Evolutionary conservation across 1,284 basidiomycete species (phyloP), one percentile per base, ranked within the genome.

Genomic region (Omphalotus olearius): DNA sequence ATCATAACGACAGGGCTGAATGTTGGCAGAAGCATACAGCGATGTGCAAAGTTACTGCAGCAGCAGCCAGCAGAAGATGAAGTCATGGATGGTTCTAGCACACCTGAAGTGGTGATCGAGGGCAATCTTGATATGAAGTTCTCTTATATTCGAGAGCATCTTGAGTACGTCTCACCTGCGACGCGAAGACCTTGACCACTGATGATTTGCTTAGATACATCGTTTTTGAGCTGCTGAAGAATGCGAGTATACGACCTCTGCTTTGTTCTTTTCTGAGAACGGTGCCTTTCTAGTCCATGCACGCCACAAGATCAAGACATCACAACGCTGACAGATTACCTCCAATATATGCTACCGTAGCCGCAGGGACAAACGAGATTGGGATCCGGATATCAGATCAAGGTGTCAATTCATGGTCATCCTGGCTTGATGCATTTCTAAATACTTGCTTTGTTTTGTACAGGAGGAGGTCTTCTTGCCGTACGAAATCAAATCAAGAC

Each of bases 151-250:
- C 79, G 82, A 36, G 92, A 94, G 64, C 93, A 96, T 67, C 72
- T 96, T 45, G 93, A 92, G 83, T 88, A 58, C 63, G 79, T 67
- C 26, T 45, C 13, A 33, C 13, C 7, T 7, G 13, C 13, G 30
- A 33, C n/a, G n/a, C n/a, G 9, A 33, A 40, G 28, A 28, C 14
- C 7, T 41, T 39, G 18, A 51, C 23, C n/a, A 33, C 25, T 28
- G 20, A 38, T 33, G 18, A n/a, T 49, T 35, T n/a, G n/a, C 10
- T 18, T 28, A 17, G 13, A 6, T 96, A 94, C 64, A 90, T 95
- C 53, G 68, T 94, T 11, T 94, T 95, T 60, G 92, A 96, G 63
- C 66, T 96, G 20, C 62, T 95, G 59, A 94, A 94, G 66, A 93
- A 94, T 63, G 91, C 89, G 60, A 57, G 79, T 63, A 33, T 28